These are phyloP conservation scores for Microbotryum scabiosae DNA, from an alignment of 1,284 basidiomycete genomes.

Conservation along the genomic window DNA sequence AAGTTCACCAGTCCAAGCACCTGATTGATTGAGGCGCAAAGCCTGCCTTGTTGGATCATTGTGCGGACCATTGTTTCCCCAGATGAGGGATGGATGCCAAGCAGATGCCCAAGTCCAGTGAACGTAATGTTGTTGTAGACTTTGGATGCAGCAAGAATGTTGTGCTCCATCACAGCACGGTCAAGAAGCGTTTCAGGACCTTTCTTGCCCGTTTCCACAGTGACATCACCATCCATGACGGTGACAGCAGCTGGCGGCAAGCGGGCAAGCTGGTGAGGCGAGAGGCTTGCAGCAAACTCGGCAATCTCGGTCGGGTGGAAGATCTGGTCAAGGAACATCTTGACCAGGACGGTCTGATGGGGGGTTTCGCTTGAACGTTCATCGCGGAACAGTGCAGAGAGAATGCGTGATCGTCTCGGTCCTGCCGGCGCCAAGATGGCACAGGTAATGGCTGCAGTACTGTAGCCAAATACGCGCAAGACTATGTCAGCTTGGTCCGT, in stretches of 20 bases:
- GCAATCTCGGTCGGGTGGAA: conserved; percentile 79
- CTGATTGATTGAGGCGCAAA: conserved; percentile 35
- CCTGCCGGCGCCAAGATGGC: conserved; percentile 96
- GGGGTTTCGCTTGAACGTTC: conserved; percentile 72
- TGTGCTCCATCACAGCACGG: conserved; percentile 96
- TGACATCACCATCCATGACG: conserved; percentile 51
- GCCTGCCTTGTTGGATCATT: conserved; percentile 35
- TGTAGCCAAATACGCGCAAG: conserved; percentile 37
- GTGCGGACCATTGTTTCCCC: conserved; percentile 35
- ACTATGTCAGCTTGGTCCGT: not conserved
- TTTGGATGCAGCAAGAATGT: conserved; percentile 86
- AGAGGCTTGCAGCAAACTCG: conserved; percentile 77
- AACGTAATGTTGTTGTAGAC: conserved; percentile 69
- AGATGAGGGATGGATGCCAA: conserved; percentile 67
- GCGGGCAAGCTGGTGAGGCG: conserved; percentile 84
- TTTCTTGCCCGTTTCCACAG: conserved; percentile 53
- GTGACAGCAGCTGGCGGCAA: conserved; percentile 65
- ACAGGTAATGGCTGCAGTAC: conserved; percentile 83
- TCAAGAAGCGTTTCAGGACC: conserved; percentile 93
- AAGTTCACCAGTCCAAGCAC: conserved; percentile 32
- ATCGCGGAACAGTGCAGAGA: conserved; percentile 87
- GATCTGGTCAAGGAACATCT: conserved; percentile 96
- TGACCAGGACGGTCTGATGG: conserved; percentile 81
- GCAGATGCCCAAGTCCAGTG: conserved; percentile 68
- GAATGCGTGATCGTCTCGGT: conserved; percentile 81